Conservation (phyloP, 495 filamentous ascomycete species). For the Hypoxylon trugodes region DNA sequence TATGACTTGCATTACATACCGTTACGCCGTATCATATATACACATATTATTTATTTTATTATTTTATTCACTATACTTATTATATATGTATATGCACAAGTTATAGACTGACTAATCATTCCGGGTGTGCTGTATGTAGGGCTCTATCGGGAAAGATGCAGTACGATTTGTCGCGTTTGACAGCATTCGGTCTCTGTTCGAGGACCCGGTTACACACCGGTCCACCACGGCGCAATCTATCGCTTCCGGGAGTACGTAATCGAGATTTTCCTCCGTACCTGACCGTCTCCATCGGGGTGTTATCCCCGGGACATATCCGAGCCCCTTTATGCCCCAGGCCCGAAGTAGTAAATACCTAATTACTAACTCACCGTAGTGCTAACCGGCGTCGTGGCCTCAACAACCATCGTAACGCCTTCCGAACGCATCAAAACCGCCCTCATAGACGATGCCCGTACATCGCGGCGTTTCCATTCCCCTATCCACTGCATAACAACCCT, state of each 20-base stretch:
- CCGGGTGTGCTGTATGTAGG: slow-evolving; percentile 21
- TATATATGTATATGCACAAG: too few species aligned
- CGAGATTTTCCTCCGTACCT: neutral
- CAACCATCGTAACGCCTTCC: slow-evolving; percentile 69
- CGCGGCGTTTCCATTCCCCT: slow-evolving; percentile 59
- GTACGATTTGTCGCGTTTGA: slow-evolving; percentile 73
- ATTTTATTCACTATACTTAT: too few species aligned
- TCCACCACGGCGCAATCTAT: slow-evolving; percentile 65
- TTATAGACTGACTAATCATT: neutral
- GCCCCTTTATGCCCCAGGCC: neutral
- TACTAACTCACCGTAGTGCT: slow-evolving; percentile 45
- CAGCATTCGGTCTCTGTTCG: slow-evolving; percentile 66
- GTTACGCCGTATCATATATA: neutral
- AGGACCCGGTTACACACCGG: slow-evolving; percentile 63
- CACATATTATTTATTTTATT: too few species aligned
- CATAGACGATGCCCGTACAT: slow-evolving; percentile 69
- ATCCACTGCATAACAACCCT: slow-evolving; percentile 61
- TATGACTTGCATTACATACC: too few species aligned
- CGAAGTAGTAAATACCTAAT: neutral
- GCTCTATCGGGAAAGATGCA: slow-evolving; percentile 68
- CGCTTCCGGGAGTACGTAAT: slow-evolving; percentile 57
- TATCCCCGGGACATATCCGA: too few species aligned
- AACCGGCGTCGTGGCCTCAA: slow-evolving; percentile 66
- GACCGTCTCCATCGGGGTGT: too few species aligned
- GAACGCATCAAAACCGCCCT: slow-evolving; percentile 75